These are phyloP conservation scores for Magnolia sinica DNA, from an alignment of 164 flowering plant species.

Conservation along the genomic window DNA sequence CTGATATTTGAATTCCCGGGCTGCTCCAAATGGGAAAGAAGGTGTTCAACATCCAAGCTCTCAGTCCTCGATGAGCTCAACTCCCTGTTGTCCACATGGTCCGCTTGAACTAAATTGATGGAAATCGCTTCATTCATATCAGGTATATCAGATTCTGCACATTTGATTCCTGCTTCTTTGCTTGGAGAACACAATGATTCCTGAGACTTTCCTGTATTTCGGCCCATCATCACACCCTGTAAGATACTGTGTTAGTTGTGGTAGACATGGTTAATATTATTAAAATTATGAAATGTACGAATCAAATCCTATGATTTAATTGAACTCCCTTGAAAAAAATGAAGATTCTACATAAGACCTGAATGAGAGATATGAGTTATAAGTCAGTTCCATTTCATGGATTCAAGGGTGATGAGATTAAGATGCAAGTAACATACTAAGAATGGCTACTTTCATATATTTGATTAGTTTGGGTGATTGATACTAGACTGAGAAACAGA, in stretches of 20 bases:
- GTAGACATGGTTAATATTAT: neutral
- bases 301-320: neutral
- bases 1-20: conserved; percentile 23
- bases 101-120: conserved; percentile 19
- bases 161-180: conserved; percentile 20
- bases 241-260: conserved; percentile 14
- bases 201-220: conserved; percentile 8
- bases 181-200: conserved; percentile 19
- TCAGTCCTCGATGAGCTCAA: conserved; percentile 61
- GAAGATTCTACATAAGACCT: neutral
- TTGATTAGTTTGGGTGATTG: too few relatives aligned
- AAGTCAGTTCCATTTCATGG: too few relatives aligned
- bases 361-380: too few relatives aligned
- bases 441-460: too few relatives aligned
- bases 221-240: conserved; percentile 25
- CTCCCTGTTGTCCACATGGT: conserved; percentile 25
- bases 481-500: too few relatives aligned
- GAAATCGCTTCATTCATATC: conserved; percentile 42
- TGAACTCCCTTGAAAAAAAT: neutral
- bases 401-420: too few relatives aligned
- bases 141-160: conserved; percentile 22
- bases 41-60: conserved; percentile 53
- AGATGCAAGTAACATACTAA: too few relatives aligned
- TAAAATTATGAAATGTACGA: neutral
- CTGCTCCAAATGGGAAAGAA: conserved; percentile 37